phyloP scores from a whole-genome alignment of 2,329 filamentous ascomycete genomes.

The Curvularia spicifera region DNA sequence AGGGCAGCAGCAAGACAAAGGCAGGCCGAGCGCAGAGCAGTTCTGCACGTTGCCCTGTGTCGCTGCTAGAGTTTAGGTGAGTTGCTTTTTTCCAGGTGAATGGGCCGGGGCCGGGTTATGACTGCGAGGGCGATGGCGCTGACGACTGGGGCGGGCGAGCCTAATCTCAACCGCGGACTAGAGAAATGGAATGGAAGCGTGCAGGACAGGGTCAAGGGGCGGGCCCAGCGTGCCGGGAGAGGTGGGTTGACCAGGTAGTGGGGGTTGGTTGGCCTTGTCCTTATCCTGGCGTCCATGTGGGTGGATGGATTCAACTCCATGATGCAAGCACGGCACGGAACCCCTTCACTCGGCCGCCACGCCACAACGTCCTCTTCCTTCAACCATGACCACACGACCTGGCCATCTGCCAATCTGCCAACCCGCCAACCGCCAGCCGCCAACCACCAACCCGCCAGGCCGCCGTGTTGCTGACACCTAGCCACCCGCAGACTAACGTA shows the following conservation, averaged over 20 bases:
- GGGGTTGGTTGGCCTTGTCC: neutral
- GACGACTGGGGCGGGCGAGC: slow-evolving; percentile 14
- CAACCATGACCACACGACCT: no score
- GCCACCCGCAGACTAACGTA: neutral
- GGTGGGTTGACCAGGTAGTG: neutral
- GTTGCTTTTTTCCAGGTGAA: slow-evolving; percentile 11
- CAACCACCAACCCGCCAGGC: neutral
- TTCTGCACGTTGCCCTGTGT: slow-evolving; percentile 30
- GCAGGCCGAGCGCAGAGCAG: slow-evolving; percentile 19
- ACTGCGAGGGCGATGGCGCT: slow-evolving; percentile 7
- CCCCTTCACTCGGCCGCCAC: no score
- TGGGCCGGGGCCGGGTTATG: slow-evolving; percentile 15
- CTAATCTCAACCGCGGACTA: slow-evolving; percentile 1
- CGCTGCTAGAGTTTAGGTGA: slow-evolving; percentile 12
- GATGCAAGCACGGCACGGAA: no score
- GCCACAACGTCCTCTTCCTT: neutral
- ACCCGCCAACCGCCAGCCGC: no score
- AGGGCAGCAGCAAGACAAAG: slow-evolving; percentile 1
- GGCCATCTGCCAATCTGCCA: neutral
- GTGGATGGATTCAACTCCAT: no score
- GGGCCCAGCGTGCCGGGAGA: slow-evolving; percentile 19
- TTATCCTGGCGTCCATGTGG: neutral
- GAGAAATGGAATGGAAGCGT: no score
- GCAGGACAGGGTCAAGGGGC: slow-evolving; percentile 12
- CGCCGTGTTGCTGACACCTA: neutral